Evolutionary conservation across 225 moss, liverwort and hornwort species (phyloP).

Genomic region (Marchantia paleacea): DNA sequence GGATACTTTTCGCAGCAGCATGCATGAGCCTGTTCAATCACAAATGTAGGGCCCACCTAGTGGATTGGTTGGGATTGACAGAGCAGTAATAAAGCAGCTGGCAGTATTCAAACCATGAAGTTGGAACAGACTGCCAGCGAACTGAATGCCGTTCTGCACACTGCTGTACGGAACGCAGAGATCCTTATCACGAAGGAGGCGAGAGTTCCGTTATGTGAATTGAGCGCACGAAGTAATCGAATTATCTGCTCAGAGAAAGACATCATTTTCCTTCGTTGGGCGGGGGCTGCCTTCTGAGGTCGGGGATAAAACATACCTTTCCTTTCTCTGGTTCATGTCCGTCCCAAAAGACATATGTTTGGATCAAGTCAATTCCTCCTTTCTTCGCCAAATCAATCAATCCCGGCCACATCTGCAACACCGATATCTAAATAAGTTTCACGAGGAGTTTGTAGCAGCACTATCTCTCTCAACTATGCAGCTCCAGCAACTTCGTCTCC

Average conservation of each 20-base stretch:
- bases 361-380: conserved; percentile 74
- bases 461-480: too few relatives aligned
- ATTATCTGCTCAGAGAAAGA: too few relatives aligned
- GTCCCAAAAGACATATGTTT: conserved; percentile 84
- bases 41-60: not conserved
- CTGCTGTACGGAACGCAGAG: not conserved
- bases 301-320: conserved; percentile 35
- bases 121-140: not conserved
- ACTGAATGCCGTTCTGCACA: not conserved
- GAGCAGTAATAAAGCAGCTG: not conserved
- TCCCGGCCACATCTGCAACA: conserved; percentile 79
- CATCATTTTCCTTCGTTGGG: too few relatives aligned
- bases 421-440: not conserved
- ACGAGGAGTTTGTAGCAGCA: too few relatives aligned
- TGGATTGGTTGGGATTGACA: not conserved
- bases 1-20: not conserved
- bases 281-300: not conserved
- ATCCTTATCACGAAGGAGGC: too few relatives aligned
- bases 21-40: not conserved
- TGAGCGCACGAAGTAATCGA: too few relatives aligned
- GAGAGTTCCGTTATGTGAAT: too few relatives aligned
- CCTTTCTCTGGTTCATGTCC: conserved; percentile 61
- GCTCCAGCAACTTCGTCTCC: too few relatives aligned
- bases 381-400: conserved; percentile 66
- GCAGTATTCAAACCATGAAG: not conserved